Conservation (phyloP, 495 filamentous ascomycete species). For the Aspergillus conjunctus region DNA sequence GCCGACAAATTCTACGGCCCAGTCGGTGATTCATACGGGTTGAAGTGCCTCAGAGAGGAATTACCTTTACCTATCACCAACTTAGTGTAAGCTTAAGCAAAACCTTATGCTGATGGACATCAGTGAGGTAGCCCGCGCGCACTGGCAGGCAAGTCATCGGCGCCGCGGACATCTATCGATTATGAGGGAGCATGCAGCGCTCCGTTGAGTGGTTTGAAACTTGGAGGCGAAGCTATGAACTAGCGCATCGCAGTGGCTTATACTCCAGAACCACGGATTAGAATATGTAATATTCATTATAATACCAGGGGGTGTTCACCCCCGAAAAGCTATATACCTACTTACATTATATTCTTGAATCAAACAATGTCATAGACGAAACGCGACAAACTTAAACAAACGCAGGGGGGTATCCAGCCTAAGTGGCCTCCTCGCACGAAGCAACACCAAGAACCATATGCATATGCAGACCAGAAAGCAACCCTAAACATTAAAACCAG, state of each 20-base stretch:
- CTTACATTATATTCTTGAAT: neutral
- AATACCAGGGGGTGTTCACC: neutral
- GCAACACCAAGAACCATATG: neutral
- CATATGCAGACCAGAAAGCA: neutral
- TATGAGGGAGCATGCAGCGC: too few relatives aligned
- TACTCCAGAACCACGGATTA: neutral
- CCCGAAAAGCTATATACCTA: neutral
- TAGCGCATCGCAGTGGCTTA: neutral
- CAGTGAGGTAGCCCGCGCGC: too few relatives aligned
- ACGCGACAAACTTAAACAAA: neutral
- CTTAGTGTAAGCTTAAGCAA: too few relatives aligned
- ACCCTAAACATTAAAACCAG: neutral
- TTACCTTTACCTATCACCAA: too few relatives aligned
- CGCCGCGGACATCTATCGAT: too few relatives aligned
- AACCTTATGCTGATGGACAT: too few relatives aligned
- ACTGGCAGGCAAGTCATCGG: too few relatives aligned
- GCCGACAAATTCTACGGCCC: conserved; percentile 33
- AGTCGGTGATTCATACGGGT: conserved; percentile 14
- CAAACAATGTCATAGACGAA: neutral
- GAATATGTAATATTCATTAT: neutral
- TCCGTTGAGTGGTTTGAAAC: too few relatives aligned
- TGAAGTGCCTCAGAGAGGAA: neutral
- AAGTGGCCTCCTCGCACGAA: neutral
- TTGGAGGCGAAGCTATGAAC: neutral
- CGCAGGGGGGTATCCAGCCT: neutral